These are phyloP conservation scores for Colletotrichum sansevieriae DNA, from an alignment of 2,329 filamentous ascomycete genomes.

Conservation along the genomic window DNA sequence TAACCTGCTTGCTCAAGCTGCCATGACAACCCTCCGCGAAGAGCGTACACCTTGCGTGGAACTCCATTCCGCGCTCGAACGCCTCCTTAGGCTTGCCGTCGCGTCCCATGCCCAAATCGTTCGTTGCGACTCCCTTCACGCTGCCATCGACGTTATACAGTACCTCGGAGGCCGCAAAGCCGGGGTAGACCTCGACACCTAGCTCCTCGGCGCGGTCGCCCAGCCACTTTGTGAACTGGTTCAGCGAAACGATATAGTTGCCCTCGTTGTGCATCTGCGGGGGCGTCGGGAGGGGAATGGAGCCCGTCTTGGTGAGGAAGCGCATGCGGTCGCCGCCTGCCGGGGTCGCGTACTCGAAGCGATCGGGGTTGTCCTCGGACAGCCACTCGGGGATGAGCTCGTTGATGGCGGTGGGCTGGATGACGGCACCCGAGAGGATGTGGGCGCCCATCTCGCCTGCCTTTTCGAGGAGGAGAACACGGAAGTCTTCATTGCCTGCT, in stretches of 20 bases:
- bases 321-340: slow-evolving; percentile 90
- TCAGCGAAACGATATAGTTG: slow-evolving; percentile 97
- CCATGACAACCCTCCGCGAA: slow-evolving; percentile 97
- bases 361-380: slow-evolving; percentile 85
- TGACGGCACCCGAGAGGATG: slow-evolving; percentile 94
- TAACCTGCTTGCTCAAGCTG: slow-evolving; percentile 93
- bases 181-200: slow-evolving; percentile 95
- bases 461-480: slow-evolving; percentile 93
- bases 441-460: slow-evolving; percentile 95
- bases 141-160: slow-evolving; percentile 88
- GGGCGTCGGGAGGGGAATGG: slow-evolving; percentile 86
- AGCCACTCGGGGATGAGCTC: slow-evolving; percentile 97
- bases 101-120: slow-evolving; percentile 88
- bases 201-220: slow-evolving; percentile 96
- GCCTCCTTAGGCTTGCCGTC: slow-evolving; percentile 88
- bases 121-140: slow-evolving; percentile 94
- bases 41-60: slow-evolving; percentile 90
- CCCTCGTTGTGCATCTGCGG: slow-evolving; percentile 99
- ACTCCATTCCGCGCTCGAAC: slow-evolving; percentile 98
- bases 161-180: slow-evolving; percentile 94
- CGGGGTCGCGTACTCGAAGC: slow-evolving; percentile 89
- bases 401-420: slow-evolving; percentile 88
- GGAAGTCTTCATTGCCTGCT: slow-evolving; percentile 94
- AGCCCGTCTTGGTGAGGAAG: slow-evolving; percentile 85
- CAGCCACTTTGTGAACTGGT: slow-evolving; percentile 95